Conservation (phyloP, 768 basidiomycete genomes). For the Dendrothele bispora region DNA sequence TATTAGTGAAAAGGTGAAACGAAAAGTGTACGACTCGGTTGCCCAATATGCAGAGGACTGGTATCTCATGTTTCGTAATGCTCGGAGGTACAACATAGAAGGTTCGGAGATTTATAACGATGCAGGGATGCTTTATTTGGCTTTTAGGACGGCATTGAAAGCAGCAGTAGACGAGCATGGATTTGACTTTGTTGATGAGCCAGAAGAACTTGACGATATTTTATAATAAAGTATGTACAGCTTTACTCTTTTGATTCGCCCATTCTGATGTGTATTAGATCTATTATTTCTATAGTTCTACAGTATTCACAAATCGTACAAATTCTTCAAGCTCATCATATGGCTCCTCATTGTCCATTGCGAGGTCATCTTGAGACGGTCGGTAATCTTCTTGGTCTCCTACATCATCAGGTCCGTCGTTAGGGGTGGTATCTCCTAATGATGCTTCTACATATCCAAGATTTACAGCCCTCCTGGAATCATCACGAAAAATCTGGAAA, state of each 20-base stretch:
- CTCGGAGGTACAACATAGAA: neutral
- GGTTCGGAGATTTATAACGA: slow-evolving; percentile 9
- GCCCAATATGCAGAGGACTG: slow-evolving; percentile 3
- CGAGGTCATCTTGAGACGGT: slow-evolving; percentile 5
- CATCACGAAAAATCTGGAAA: slow-evolving; percentile 10
- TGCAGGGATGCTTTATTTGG: neutral
- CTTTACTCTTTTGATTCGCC: too few species aligned
- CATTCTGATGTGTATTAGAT: too few species aligned
- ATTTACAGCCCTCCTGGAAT: slow-evolving; percentile 8
- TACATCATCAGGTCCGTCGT: neutral
- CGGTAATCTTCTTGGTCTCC: slow-evolving; percentile 4
- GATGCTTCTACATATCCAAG: neutral
- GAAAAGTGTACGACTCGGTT: neutral
- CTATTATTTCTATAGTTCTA: neutral
- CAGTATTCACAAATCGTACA: neutral
- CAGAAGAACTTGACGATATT: too few species aligned
- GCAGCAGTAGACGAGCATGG: neutral
- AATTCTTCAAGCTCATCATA: neutral
- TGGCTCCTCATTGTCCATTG: slow-evolving; percentile 9
- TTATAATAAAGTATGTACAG: too few species aligned
- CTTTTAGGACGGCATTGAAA: slow-evolving; percentile 1
- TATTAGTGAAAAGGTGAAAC: neutral
- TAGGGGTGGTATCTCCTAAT: neutral
- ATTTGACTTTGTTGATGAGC: too few species aligned
- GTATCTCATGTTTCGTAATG: slow-evolving; percentile 10